Evolutionary conservation across 164 flowering plant genomes (phyloP), one percentile per base, ranked within the genome.

Genomic region (Vitis rupestris): DNA sequence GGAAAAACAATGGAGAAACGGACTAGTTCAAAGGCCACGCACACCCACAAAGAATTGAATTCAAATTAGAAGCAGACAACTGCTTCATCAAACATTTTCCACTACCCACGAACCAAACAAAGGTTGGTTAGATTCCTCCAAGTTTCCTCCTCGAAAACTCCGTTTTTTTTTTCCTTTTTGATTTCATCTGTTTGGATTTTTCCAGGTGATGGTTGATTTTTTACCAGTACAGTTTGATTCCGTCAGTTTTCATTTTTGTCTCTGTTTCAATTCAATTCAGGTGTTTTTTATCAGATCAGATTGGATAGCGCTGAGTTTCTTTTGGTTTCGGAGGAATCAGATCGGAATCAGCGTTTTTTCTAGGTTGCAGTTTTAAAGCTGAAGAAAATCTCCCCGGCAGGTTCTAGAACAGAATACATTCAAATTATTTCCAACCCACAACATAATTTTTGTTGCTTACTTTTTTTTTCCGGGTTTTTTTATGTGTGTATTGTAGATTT

Each of bases 21-120:
- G 78, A 79, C 67, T 48, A 52, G 10, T 68, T 61, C 74, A 62
- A 74, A 49, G 47, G 70, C 58, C 63, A 49, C 19, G 17, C n/a
- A 56, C 15, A 52, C 27, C n/a, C 65, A 16, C 44, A 37, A 37
- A 3, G 44, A 37, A 37, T 63, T 63, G 52, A 64, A 64, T 63
- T 48, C 54, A 27, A 19, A 63, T 8, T 15, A 61, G 9, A 10
- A 9, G 19, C n/a, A 4, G 12, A 13, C 16, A 61, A 37, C 11
- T 37, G 50, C 17, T 15, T 15, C 4, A 10, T 31, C 50, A n/a
- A 7, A 63, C 1, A 16, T 48, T 48, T 14, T 1, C n/a, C 49
- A 44, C 47, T 44, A n/a, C 49, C 56, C 23, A 49, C 8, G 44
- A 37, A 37, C 44, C 44, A 37, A 3, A 3, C 44, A 37, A 37